phyloP scores from a whole-genome alignment of 768 basidiomycete species.

The Tylopilus intermedius region DNA sequence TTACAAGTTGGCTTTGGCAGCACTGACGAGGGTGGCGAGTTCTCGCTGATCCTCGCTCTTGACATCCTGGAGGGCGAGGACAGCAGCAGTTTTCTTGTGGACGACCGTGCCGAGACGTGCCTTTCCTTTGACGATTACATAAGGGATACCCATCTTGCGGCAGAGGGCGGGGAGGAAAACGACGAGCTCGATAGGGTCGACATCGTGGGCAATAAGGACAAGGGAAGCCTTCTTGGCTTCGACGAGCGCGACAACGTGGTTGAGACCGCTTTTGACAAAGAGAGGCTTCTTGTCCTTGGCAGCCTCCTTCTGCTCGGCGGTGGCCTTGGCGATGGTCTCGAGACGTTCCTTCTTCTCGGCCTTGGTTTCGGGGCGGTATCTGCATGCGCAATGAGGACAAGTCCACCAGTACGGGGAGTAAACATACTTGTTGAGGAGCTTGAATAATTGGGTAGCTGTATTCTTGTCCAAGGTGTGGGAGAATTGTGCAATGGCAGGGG shows the following conservation, averaged over 20 bases:
- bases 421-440: conserved; percentile 85
- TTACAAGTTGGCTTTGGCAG: conserved; percentile 96
- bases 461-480: conserved; percentile 98
- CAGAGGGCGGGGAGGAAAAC: conserved; percentile 97
- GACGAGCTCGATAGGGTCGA: conserved; percentile 98
- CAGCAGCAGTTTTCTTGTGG: conserved; percentile 97
- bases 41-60: conserved; percentile 91
- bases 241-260: conserved; percentile 92
- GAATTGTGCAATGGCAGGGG: conserved; percentile 97
- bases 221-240: conserved; percentile 98
- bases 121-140: conserved; percentile 98
- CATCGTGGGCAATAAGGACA: conserved; percentile 95
- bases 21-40: conserved; percentile 85
- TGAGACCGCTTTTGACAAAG: conserved; percentile 93
- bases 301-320: conserved; percentile 74
- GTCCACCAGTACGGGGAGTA: not conserved
- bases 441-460: conserved; percentile 97
- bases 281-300: conserved; percentile 89
- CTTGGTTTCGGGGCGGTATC: conserved; percentile 87
- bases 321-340: conserved; percentile 65
- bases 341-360: conserved; percentile 97
- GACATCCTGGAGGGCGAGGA: conserved; percentile 89
- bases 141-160: conserved; percentile 99
- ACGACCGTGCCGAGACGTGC: conserved; percentile 96
- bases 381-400: conserved; percentile 4